Evolutionary conservation across 208 protist species (phyloP), one percentile per base, ranked within the genome.

Genomic region (Wallacemonas sp.): DNA sequence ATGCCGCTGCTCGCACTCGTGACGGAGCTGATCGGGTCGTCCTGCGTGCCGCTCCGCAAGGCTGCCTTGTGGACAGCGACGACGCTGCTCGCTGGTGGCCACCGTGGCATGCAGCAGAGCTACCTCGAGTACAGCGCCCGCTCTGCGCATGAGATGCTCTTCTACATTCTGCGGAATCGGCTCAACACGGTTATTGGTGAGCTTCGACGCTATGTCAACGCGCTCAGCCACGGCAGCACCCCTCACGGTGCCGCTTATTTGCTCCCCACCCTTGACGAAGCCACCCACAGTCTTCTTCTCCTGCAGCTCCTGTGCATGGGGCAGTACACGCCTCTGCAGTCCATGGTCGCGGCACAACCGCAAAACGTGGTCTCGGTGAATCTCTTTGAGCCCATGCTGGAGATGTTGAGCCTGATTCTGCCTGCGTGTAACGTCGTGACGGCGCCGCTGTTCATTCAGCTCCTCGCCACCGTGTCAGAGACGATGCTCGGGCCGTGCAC

Each of bases 301-400:
- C 47, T 90, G 21, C 81, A 91, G 68, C 77, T 87, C 26, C 49
- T 93, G 15, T 90, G 83, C 61, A 79, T 82, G 0, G 84, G 81
- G 0, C 84, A 93, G 60, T 83, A 75, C 63, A 38, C 55, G 8
- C 69, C 71, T 4, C 44, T 87, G 42, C 87, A 93, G 69, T 76
- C 81, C 3, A 85, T 85, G 47, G 66, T 93, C 1, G 49, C 73
- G 3, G 36, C 74, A 21, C 87, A 93, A 77, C 74, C 75, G 2
- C 73, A 81, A 31, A 91, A 82, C 55, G 64, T 73, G 38, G 70
- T 80, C 22, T 83, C 75, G 0, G 70, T 87, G 36, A 83, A 93
- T 53, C 54, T 93, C 9, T 54, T 93, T n/a, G 72, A 80, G 67
- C 70, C 75, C 31, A 51, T 86, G 28, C 78, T 86, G 47, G 70